Evolutionary conservation across 805 yeast genomes (phyloP), one percentile per base, ranked within the genome.

Genomic region (Hanseniaspora valbyensis): DNA sequence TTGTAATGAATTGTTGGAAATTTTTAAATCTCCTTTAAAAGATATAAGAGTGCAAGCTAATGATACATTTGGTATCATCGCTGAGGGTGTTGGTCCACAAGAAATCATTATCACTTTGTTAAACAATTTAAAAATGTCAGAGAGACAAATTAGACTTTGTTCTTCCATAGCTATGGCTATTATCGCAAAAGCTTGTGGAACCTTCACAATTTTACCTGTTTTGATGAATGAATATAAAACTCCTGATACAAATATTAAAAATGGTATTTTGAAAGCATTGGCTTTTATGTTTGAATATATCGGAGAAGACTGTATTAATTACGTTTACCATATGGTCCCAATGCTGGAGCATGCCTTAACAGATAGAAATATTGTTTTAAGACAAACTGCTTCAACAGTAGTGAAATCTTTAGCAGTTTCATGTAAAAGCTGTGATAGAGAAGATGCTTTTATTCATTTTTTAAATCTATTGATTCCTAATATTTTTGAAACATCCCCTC

Each of bases 151-250:
- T 38, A 81, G 99, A 61, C 95, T 92, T 8, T 90, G 96, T 63
- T 87, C 97, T 0, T 96, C 98, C 5, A 96, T 92, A 37, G 99
- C 99, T 0, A 85, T 92, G 56, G 98, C 95, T 33, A 88, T 92
- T 57, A 95, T 92, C 8, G 97, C 97, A 0, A 92, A 89, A 53
- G 79, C 83, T 0, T 92, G 97, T 64, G 77, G 86, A 0, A 95
- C 97, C 0, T 92, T 84, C 65, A 86, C 96, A 0, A 95, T 90
- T 0, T 65, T 92, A 8, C 98, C 99, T 0, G 95, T 95, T 0
- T 68, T 92, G 45, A 84, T 92, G 95, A 88, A 90, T 64, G 98
- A 92, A 64, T 92, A 90, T 63, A 73, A 94, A 50, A 82, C 85
- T 2, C 96, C 95, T 0, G 96, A 89, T 54, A 77, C 80, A 44